A percentile compares a stretch with the other conserved stretches of the same genome.
Conservation (phyloP, 2,329 filamentous ascomycete genomes). For the Orbilia blumenaviensis region DNA sequence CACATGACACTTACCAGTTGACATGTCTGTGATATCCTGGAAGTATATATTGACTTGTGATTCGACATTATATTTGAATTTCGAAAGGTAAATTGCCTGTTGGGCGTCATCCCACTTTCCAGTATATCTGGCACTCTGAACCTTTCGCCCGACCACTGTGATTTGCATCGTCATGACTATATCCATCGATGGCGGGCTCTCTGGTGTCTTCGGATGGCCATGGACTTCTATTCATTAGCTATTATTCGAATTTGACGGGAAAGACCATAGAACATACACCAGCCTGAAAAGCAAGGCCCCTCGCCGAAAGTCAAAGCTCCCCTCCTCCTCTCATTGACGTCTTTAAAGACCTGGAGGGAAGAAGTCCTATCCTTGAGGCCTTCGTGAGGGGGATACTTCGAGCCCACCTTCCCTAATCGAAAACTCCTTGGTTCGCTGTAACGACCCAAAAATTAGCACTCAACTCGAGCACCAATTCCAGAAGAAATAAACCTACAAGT, state of each 20-base stretch:
- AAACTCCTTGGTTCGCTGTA: conserved; percentile 47
- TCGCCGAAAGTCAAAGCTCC: conserved; percentile 35
- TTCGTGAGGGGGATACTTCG: conserved; percentile 39
- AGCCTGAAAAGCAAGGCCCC: conserved; percentile 44
- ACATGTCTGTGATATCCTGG: conserved; percentile 51
- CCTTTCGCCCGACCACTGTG: conserved; percentile 41
- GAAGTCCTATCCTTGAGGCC: conserved; percentile 45
- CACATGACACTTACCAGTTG: conserved; percentile 23
- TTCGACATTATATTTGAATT: conserved; percentile 49
- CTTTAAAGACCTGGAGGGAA: conserved; percentile 40
- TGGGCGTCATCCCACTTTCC: conserved; percentile 34
- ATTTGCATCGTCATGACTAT: conserved; percentile 52
- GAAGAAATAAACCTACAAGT: conserved; percentile 25
- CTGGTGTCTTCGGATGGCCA: conserved; percentile 38
- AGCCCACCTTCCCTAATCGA: conserved; percentile 33
- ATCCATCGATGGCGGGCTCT: conserved; percentile 45
- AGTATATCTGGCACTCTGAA: conserved; percentile 38
- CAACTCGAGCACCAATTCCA: neutral
- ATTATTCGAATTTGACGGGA: neutral
- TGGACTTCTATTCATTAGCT: conserved; percentile 30
- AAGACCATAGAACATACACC: conserved; percentile 28
- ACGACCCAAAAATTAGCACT: conserved; percentile 1
- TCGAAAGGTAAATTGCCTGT: conserved; percentile 37
- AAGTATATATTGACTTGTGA: conserved; percentile 44
- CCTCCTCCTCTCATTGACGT: conserved; percentile 50